Conservation (phyloP, 2,329 filamentous ascomycete species). For the Epichloe scottii region DNA sequence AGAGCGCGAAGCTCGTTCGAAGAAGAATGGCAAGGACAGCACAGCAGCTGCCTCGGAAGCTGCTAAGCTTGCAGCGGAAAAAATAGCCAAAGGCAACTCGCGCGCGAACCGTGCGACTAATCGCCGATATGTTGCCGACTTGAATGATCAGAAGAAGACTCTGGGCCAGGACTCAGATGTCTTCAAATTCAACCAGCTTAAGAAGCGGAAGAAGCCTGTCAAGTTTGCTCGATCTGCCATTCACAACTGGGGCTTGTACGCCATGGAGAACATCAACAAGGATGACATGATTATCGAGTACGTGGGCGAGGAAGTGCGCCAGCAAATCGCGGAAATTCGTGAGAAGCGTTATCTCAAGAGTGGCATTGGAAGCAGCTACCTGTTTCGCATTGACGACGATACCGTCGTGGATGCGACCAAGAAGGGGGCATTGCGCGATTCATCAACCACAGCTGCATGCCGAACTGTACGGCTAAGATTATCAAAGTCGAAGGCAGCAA, state of each 20-base stretch:
- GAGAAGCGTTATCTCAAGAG: slow-evolving; percentile 89
- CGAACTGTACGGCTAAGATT: slow-evolving; percentile 98
- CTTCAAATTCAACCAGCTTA: slow-evolving; percentile 95
- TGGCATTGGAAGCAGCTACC: slow-evolving; percentile 91
- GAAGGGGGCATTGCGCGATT: slow-evolving; percentile 93
- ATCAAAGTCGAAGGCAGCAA: slow-evolving; percentile 98
- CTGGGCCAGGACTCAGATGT: slow-evolving; percentile 77
- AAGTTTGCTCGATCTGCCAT: slow-evolving; percentile 96
- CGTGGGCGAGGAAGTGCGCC: slow-evolving; percentile 91
- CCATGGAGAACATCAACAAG: slow-evolving; percentile 91
- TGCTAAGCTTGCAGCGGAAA: slow-evolving; percentile 63
- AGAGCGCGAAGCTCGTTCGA: slow-evolving; percentile 68
- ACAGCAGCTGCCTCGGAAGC: slow-evolving; percentile 56
- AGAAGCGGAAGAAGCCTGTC: slow-evolving; percentile 98
- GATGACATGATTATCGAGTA: slow-evolving; percentile 99
- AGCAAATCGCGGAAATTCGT: slow-evolving; percentile 93
- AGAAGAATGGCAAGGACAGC: slow-evolving; percentile 53
- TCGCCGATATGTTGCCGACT: slow-evolving; percentile 82
- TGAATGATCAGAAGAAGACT: slow-evolving; percentile 88
- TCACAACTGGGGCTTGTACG: slow-evolving; percentile 97
- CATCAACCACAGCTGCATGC: slow-evolving; percentile 97
- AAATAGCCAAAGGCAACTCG: slow-evolving; percentile 78
- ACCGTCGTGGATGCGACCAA: slow-evolving; percentile 97
- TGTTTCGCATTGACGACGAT: slow-evolving; percentile 96
- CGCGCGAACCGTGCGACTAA: slow-evolving; percentile 93